Conservation (phyloP, 768 basidiomycete genomes). For the Scleroderma citrinum region DNA sequence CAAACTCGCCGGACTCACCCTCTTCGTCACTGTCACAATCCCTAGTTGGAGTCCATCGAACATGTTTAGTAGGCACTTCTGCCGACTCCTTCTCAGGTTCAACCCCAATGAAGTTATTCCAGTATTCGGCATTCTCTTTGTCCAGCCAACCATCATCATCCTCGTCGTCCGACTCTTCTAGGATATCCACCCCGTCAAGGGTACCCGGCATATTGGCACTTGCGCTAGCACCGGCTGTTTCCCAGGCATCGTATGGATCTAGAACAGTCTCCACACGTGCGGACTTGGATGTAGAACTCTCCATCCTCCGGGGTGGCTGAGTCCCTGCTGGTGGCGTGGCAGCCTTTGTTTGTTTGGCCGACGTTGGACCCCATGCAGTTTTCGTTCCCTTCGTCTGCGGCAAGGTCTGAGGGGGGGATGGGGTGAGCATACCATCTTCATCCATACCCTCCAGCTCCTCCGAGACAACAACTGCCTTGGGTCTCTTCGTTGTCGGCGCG, state of each 20-base stretch:
- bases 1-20: constrained; percentile 11
- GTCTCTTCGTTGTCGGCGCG: constrained; percentile 8
- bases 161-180: constrained; percentile 9
- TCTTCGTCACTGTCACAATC: constrained; percentile 20
- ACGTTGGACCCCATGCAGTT: constrained; percentile 8
- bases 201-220: constrained; percentile 5
- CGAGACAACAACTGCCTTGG: constrained; percentile 8
- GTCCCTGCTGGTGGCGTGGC: constrained; percentile 6
- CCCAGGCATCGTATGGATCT: constrained; percentile 11
- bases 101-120: constrained; percentile 23
- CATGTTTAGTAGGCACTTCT: constrained; percentile 12
- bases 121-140: constrained; percentile 21
- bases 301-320: constrained; percentile 5
- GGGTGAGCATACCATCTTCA: constrained; percentile 1
- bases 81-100: constrained; percentile 8
- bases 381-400: constrained; percentile 14
- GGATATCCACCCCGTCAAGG: background rate
- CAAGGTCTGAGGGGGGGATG: constrained; percentile 1
- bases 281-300: constrained; percentile 6
- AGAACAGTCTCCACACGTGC: constrained; percentile 11
- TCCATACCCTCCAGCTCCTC: constrained; percentile 20
- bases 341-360: constrained; percentile 10
- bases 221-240: background rate
- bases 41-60: constrained; percentile 20
- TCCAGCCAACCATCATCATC: constrained; percentile 21